Evolutionary conservation across 1,284 basidiomycete species (phyloP).

Genomic region (Tremellales sp.): DNA sequence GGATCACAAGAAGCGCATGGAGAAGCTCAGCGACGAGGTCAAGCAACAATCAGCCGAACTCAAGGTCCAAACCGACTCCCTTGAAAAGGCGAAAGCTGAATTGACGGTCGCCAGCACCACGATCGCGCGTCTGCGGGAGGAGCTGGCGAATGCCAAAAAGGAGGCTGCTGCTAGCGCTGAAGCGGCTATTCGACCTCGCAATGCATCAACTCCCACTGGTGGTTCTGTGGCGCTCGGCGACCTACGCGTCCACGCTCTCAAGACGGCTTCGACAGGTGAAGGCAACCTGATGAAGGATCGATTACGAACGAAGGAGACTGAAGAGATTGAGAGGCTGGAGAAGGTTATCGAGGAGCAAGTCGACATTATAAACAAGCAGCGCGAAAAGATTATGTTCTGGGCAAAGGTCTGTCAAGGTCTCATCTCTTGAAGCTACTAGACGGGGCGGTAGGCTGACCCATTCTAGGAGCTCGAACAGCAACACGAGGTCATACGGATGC

Average conservation of each 20-base stretch:
- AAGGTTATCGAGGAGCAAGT: slow-evolving; percentile 43
- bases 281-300: neutral
- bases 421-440: neutral
- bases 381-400: slow-evolving; percentile 43
- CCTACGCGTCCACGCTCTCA: neutral
- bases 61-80: neutral
- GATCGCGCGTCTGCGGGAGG: neutral
- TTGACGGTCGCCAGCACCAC: neutral
- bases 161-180: slow-evolving; percentile 4
- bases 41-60: neutral
- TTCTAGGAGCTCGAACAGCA: slow-evolving; percentile 41
- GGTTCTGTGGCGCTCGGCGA: neutral
- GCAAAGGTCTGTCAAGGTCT: slow-evolving; percentile 28
- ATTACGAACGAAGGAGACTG: slow-evolving; percentile 16
- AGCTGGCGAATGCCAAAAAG: neutral
- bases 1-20: neutral
- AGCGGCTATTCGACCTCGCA: slow-evolving; percentile 1
- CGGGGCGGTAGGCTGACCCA: neutral
- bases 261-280: slow-evolving; percentile 2
- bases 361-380: slow-evolving; percentile 41
- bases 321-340: slow-evolving; percentile 41
- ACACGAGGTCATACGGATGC: slow-evolving; percentile 35
- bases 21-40: neutral
- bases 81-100: neutral
- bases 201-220: neutral